Conservation (phyloP, 148 eudicot species). For the Chenopodium album region DNA sequence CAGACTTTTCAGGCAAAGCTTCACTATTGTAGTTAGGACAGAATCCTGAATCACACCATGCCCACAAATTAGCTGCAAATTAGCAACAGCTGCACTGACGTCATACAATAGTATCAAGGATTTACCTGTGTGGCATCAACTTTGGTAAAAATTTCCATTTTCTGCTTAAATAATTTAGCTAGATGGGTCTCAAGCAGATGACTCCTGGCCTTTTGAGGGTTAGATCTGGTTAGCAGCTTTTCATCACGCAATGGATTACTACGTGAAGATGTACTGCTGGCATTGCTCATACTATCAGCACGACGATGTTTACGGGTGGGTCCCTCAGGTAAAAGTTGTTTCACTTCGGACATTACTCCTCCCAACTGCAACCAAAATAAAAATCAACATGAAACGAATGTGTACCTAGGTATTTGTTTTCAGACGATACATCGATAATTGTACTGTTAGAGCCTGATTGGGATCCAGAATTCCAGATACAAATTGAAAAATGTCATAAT, state of each 20-base stretch:
- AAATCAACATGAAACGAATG: slow-evolving; percentile 11
- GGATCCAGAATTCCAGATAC: too few relatives aligned
- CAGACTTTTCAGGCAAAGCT: slow-evolving; percentile 87
- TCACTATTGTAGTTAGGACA: slow-evolving; percentile 66
- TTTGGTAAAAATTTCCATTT: slow-evolving; percentile 96
- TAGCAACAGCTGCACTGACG: slow-evolving; percentile 3
- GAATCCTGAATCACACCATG: slow-evolving; percentile 63
- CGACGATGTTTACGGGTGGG: slow-evolving; percentile 73
- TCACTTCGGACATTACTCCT: slow-evolving; percentile 63
- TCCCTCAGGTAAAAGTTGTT: slow-evolving; percentile 84
- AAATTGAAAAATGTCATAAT: background rate
- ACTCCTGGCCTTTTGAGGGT: slow-evolving; percentile 81
- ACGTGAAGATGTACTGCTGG: slow-evolving; percentile 86
- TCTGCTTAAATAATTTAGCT: slow-evolving; percentile 90
- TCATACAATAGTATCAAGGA: background rate
- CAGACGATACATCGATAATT: too few relatives aligned
- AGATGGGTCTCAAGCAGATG: slow-evolving; percentile 95
- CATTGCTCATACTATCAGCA: slow-evolving; percentile 84
- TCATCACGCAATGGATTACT: slow-evolving; percentile 94
- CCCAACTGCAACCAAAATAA: slow-evolving; percentile 49
- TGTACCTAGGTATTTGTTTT: background rate
- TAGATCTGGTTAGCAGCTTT: slow-evolving; percentile 52
- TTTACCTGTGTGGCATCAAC: slow-evolving; percentile 90
- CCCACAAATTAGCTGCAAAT: slow-evolving; percentile 24
- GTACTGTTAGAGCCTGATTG: background rate